Percentiles rank a stretch among this genome's conserved stretches.
Evolutionary conservation across 2,329 filamentous ascomycete genomes (phyloP).

Genomic region (Teratosphaeria nubilosa): DNA sequence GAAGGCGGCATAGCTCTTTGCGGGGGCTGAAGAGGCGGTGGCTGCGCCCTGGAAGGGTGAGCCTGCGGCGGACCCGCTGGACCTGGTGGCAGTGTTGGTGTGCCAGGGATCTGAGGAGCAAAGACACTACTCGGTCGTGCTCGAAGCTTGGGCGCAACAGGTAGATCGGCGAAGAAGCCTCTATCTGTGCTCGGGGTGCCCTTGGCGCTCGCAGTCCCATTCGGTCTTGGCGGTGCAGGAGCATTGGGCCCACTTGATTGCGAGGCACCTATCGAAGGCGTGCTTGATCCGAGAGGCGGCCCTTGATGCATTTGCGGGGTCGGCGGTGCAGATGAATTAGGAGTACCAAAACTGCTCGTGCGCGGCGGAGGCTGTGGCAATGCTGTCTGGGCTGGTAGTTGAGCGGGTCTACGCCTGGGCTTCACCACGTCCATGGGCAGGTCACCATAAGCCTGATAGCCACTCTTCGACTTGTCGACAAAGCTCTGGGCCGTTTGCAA

Average conservation of each 20-base stretch:
- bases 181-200: slow-evolving; percentile 21
- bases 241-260: not conserved
- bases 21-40: slow-evolving; percentile 7
- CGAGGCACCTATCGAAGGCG: slow-evolving; percentile 10
- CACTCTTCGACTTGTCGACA: slow-evolving; percentile 78
- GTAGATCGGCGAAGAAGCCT: slow-evolving; percentile 42
- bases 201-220: slow-evolving; percentile 8
- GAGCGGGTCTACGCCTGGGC: slow-evolving; percentile 47
- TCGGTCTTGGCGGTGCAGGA: slow-evolving; percentile 9
- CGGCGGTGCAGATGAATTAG: slow-evolving; percentile 2
- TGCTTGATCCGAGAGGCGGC: not conserved
- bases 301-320: slow-evolving; percentile 4
- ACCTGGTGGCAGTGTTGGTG: not conserved
- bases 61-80: slow-evolving; percentile 4
- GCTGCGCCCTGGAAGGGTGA: slow-evolving; percentile 5
- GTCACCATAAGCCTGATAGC: slow-evolving; percentile 91
- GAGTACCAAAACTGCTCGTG: slow-evolving; percentile 47
- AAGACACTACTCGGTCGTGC: slow-evolving; percentile 7
- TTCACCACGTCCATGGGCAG: slow-evolving; percentile 80
- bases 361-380: slow-evolving; percentile 44
- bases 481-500: slow-evolving; percentile 60
- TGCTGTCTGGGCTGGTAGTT: slow-evolving; percentile 30
- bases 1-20: slow-evolving; percentile 5
- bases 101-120: slow-evolving; percentile 4
- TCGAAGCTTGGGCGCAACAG: slow-evolving; percentile 32